phyloP scores from a whole-genome alignment of 768 basidiomycete species.

The Amyloporia xantha region DNA sequence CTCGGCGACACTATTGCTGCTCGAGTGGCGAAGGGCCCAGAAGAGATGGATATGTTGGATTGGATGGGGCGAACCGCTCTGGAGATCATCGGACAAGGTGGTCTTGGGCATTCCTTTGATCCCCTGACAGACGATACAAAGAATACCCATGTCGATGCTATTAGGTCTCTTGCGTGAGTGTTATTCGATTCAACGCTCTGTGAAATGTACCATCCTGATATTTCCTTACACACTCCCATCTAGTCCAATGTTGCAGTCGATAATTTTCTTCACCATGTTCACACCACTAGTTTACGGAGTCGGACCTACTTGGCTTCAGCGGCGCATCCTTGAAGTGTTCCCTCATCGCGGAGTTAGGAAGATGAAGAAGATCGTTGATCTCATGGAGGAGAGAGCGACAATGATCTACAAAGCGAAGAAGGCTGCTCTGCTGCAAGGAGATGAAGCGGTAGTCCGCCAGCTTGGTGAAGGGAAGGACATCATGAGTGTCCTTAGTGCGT shows the following conservation, averaged over 20 bases:
- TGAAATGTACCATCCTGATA: conserved; percentile 11
- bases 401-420: conserved; percentile 34
- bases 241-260: conserved; percentile 38
- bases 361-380: conserved; percentile 20
- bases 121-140: conserved; percentile 8
- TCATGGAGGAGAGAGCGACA: conserved; percentile 32
- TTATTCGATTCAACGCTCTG: conserved; percentile 4
- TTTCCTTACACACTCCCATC: conserved; percentile 12
- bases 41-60: conserved; percentile 8
- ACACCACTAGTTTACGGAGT: conserved; percentile 33
- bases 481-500: conserved; percentile 39
- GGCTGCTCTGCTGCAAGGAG: conserved; percentile 27
- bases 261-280: conserved; percentile 36
- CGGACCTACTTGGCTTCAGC: conserved; percentile 21
- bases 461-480: conserved; percentile 38
- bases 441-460: conserved; percentile 26
- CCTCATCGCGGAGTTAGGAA: conserved; percentile 25
- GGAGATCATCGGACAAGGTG: conserved; percentile 21
- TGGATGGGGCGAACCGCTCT: conserved; percentile 21
- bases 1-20: conserved; percentile 11
- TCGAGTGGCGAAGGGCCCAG: neutral
- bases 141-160: conserved; percentile 16
- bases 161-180: conserved; percentile 19
- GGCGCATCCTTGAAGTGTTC: conserved; percentile 26
- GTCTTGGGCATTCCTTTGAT: conserved; percentile 21